phyloP scores from a whole-genome alignment of 495 filamentous ascomycete genomes.

The Penicillium crystallinum region DNA sequence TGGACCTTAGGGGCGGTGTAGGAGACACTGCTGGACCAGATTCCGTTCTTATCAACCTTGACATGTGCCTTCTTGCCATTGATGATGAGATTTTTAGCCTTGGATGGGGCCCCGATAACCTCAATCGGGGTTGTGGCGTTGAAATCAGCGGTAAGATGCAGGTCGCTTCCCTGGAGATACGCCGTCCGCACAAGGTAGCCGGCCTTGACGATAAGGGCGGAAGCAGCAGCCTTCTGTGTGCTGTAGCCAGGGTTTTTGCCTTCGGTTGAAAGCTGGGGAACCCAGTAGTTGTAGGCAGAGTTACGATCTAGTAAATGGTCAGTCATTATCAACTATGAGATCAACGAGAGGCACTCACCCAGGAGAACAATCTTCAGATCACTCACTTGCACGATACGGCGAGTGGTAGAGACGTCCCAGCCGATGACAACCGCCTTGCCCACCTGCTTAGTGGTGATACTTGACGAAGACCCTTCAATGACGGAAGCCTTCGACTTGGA shows the following conservation, averaged over 20 bases:
- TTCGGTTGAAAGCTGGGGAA: conserved; percentile 45
- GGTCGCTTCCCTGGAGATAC: conserved; percentile 40
- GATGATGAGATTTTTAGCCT: conserved; percentile 50
- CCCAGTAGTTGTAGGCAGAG: conserved; percentile 73
- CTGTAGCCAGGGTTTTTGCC: conserved; percentile 32
- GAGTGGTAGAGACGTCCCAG: conserved; percentile 47
- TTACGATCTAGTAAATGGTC: conserved; percentile 49
- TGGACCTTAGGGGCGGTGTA: conserved; percentile 49
- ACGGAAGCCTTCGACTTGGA: conserved; percentile 35
- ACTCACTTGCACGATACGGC: conserved; percentile 52
- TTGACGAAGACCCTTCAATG: conserved; percentile 44
- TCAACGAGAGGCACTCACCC: conserved; percentile 19
- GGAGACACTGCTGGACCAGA: conserved; percentile 47
- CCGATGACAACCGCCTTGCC: conserved; percentile 49
- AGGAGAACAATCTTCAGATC: conserved; percentile 53
- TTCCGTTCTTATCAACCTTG: conserved; percentile 44
- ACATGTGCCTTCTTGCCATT: conserved; percentile 47
- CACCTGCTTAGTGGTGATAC: conserved; percentile 36
- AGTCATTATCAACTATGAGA: not conserved
- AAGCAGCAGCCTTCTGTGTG: conserved; percentile 34
- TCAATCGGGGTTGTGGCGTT: conserved; percentile 64
- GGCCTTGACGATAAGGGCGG: conserved; percentile 61
- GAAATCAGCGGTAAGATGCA: conserved; percentile 65
- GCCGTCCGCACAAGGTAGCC: conserved; percentile 71
- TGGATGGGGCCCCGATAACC: conserved; percentile 53